Base-by-base conservation (phyloP, 768 basidiomycete genomes). In the Tricholoma hemisulphureum region DNA sequence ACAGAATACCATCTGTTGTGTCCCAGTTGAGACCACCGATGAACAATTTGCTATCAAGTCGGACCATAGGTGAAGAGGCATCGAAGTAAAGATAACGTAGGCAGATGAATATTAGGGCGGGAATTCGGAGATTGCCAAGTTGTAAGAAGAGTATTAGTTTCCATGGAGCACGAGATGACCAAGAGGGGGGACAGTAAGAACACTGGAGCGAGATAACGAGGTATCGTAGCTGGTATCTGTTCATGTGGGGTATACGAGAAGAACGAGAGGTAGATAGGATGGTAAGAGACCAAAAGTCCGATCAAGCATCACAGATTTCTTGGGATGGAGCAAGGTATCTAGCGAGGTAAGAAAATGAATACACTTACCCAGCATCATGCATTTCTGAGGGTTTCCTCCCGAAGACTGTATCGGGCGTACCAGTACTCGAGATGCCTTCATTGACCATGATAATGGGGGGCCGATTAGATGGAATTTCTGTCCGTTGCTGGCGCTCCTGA, bases 1-100 rank as follows among this genome's bases (percentile, higher is more conserved):
- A 67, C 63, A 65, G 65, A 73, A 78, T 80, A 93, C 91, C 91
- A 80, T 93, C 91, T 76, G 87, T 89, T 69, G 91, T 93, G 69
- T 92, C 90, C 91, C 91, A 93, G 77, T 88, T 93, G 63, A 93
- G 80, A 67, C 91, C 91, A 65, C 91, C 91, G 72, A 93, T 86
- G 78, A 93, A 93, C 82, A 93, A 86, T 81, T 93, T 93, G 73
- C 91, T 93, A 83, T 62, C 54, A 68, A 63, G 65, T 58, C 59
- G 63, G 56, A 59, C 61, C 57, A 61, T 65, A 65, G 64, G 57
- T 61, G 59, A 67, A 59, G 55, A 26, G 60, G 56, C 63, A 58
- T 61, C 57, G 64, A 53, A 53, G 59, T 67, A 68, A 62, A 61
- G 65, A 66, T 59, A 65, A 65, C 52, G 61, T 67, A 69, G 59